Conservation (phyloP, 306 rosid species). For the Cucurbita argyrosperma region DNA sequence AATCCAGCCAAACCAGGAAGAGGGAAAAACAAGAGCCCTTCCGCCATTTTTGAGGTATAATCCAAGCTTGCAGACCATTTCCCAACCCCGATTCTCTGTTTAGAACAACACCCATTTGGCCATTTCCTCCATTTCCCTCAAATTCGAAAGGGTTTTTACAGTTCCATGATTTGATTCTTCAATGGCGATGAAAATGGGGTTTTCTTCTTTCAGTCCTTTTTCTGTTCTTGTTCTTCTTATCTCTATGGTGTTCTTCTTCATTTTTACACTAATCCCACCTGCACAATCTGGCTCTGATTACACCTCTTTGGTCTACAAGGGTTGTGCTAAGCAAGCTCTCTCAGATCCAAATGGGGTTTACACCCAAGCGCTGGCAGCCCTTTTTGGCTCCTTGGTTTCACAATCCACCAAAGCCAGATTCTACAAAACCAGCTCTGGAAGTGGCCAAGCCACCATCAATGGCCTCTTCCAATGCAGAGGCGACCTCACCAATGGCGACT, state of each 20-base stretch:
- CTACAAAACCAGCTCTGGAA: conserved; percentile 54
- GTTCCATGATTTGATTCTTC: conserved; percentile 5
- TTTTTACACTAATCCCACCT: conserved; percentile 18
- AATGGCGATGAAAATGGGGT: conserved; percentile 9
- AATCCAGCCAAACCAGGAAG: not conserved
- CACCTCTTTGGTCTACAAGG: conserved; percentile 68
- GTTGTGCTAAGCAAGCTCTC: conserved; percentile 69
- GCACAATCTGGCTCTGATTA: conserved; percentile 45
- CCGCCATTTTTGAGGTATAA: conserved; percentile 1
- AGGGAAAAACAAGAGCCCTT: not conserved
- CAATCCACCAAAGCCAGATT: conserved; percentile 64
- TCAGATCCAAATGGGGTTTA: conserved; percentile 77
- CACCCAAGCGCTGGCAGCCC: conserved; percentile 71
- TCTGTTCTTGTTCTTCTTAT: conserved; percentile 14
- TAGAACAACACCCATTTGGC: not conserved
- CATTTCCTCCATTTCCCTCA: not conserved
- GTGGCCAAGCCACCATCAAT: conserved; percentile 43
- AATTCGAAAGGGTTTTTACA: not conserved
- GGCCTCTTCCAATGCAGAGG: conserved; percentile 91
- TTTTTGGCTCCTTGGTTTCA: conserved; percentile 52
- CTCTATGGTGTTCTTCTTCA: conserved; percentile 11
- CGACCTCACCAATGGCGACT: conserved; percentile 60
- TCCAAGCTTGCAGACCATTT: not conserved
- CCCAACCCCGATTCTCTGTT: not conserved
- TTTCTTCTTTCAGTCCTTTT: conserved; percentile 17